Evolutionary conservation across 257 asterid species (phyloP).

Genomic region (Verbena officinalis): DNA sequence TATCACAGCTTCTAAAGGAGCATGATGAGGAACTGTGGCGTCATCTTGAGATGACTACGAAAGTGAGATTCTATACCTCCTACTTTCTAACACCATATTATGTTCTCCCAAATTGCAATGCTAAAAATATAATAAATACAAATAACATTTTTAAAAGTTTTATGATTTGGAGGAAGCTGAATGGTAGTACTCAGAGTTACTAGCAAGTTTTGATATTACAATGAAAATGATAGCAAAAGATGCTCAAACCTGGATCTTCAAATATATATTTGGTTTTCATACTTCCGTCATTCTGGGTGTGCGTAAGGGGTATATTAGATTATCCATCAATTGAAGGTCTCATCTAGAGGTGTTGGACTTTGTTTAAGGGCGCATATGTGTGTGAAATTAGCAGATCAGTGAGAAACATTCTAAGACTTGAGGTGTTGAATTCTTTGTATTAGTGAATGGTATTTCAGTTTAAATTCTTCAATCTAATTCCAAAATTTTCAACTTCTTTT

Average conservation of each 20-base stretch:
- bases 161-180: conserved; percentile 5
- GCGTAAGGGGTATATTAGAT: not conserved
- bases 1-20: conserved; percentile 85
- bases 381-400: not conserved
- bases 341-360: not conserved
- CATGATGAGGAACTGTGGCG: conserved; percentile 99
- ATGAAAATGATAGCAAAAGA: not conserved
- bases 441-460: not conserved
- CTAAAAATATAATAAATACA: conserved; percentile 7
- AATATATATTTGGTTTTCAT: conserved; percentile 2
- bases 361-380: not conserved
- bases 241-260: conserved; percentile 14
- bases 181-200: not conserved
- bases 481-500: not conserved
- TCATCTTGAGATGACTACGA: conserved; percentile 91
- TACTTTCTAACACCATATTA: not conserved
- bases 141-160: too few relatives aligned
- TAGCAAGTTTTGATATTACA: not conserved
- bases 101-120: conserved; percentile 9
- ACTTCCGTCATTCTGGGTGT: conserved; percentile 17
- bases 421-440: conserved; percentile 12
- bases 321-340: not conserved
- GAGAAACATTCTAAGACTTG: conserved; percentile 7
- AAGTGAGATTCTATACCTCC: conserved; percentile 49
- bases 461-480: not conserved